Evolutionary conservation across 1,284 basidiomycete species (phyloP).

Genomic region (Afroboletus lepidellus): DNA sequence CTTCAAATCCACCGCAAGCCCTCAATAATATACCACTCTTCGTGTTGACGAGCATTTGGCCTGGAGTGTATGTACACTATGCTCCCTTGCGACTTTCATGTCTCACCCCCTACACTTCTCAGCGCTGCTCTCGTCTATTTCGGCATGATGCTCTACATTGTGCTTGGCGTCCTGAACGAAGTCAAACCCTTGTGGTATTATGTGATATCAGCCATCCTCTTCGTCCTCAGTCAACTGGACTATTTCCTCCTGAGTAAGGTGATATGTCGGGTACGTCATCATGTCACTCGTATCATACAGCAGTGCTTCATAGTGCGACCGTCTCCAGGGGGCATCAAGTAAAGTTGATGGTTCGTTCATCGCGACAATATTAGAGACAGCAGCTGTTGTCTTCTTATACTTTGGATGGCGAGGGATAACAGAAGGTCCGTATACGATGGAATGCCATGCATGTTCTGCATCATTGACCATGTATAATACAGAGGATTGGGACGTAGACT

Average conservation of each 20-base stretch:
- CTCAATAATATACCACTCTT: slow-evolving; percentile 72
- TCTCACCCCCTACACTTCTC: slow-evolving; percentile 7
- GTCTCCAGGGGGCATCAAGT: slow-evolving; percentile 50
- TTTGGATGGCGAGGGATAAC: slow-evolving; percentile 82
- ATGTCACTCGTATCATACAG: background rate
- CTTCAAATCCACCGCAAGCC: slow-evolving; percentile 51
- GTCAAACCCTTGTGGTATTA: slow-evolving; percentile 71
- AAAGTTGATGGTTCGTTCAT: slow-evolving; percentile 82
- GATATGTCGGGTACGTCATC: slow-evolving; percentile 65
- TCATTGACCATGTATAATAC: slow-evolving; percentile 7
- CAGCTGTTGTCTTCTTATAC: slow-evolving; percentile 66
- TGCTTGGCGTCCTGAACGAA: slow-evolving; percentile 69
- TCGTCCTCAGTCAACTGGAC: slow-evolving; percentile 72
- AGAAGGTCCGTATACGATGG: slow-evolving; percentile 56
- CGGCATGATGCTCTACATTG: slow-evolving; percentile 72
- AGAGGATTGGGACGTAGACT: slow-evolving; percentile 36
- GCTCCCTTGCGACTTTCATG: background rate
- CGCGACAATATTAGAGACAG: slow-evolving; percentile 74
- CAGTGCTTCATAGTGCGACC: slow-evolving; percentile 8
- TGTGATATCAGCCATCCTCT: slow-evolving; percentile 61
- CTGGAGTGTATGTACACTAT: slow-evolving; percentile 52
- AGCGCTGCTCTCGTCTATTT: slow-evolving; percentile 71
- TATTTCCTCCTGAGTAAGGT: slow-evolving; percentile 76
- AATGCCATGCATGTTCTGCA: background rate
- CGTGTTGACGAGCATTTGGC: slow-evolving; percentile 81